Evolutionary conservation across 169 alveolate species (phyloP), one percentile per base, ranked within the genome.

Genomic region (Amoebophrya sp.): DNA sequence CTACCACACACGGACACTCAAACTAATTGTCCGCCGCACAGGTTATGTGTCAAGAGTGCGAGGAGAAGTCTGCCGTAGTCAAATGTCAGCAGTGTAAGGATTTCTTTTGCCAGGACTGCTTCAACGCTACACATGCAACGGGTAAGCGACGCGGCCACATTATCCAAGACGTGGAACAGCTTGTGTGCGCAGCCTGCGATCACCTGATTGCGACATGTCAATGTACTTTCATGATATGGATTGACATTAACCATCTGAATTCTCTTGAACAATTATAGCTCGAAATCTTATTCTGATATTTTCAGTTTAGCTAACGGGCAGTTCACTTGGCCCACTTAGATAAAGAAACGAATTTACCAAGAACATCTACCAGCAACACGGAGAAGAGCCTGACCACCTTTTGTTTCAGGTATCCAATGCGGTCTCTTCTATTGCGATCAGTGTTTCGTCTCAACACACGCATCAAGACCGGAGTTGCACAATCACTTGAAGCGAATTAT

Each of bases 81-180:
- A 93, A 93, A 91, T 93, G 94, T 53, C 92, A 93, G 91, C 93
- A 91, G 89, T 93, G 94, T 89, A 91, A 93, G 92, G 94, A 93
- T 36, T 91, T n/a, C 33, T 91, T 36, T 47, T 41, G 54, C 47
- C 92, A 93, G 92, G 94, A 93, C 40, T 93, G 94, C 93, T 93
- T 91, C 93, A 93, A 93, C 36, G 89, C 93, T 39, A 93, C 94
- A 14, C 94, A 93, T 54, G 94, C 94, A 55, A 93, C 94, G 1
- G 94, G 94, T 41, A 93, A 93, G 78, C 90, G 94, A 26, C 92
- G 94, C 6, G 94, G 93, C 40, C 94, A 93, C 89, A 91, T 93
- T 78, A 93, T 92, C 0, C 90, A 92, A 0, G 94, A 93, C 40
- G 94, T 93, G 83, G 94, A 93, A 90, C 92, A 90, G 93, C 92